phyloP scores from a whole-genome alignment of 768 basidiomycete genomes.

The Xerocomus brunneocitrinus region DNA sequence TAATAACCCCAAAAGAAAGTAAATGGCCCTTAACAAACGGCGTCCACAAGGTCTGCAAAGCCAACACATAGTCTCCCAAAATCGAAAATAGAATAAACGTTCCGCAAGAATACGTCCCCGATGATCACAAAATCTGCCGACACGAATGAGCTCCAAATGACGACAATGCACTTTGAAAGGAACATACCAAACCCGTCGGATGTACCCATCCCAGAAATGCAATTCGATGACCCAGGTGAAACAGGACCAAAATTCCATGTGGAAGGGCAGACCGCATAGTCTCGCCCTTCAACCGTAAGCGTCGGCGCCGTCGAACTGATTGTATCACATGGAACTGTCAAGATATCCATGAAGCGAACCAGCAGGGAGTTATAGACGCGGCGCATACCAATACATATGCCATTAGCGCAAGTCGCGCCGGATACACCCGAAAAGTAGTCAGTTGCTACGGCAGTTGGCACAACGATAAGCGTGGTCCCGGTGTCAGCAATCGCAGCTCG shows the following conservation, averaged over 20 bases:
- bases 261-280: slow-evolving; percentile 29
- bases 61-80: slow-evolving; percentile 29
- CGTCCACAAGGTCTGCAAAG: slow-evolving; percentile 28
- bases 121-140: slow-evolving; percentile 18
- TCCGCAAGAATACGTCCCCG: slow-evolving; percentile 26
- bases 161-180: not conserved
- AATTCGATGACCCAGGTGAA: slow-evolving; percentile 14
- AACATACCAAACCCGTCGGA: slow-evolving; percentile 5
- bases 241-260: slow-evolving; percentile 38
- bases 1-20: not conserved
- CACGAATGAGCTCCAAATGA: not conserved
- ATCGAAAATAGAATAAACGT: slow-evolving; percentile 27
- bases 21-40: not conserved
- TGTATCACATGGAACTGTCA: slow-evolving; percentile 15
- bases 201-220: slow-evolving; percentile 29
- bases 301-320: slow-evolving; percentile 18
- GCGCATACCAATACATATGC: slow-evolving; percentile 32
- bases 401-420: slow-evolving; percentile 15
- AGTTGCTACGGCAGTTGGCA: slow-evolving; percentile 13
- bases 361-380: not conserved
- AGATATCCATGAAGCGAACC: not conserved
- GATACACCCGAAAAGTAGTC: slow-evolving; percentile 23
- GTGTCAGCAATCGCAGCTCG: slow-evolving; percentile 32
- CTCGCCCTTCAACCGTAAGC: slow-evolving; percentile 33
- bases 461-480: slow-evolving; percentile 23